phyloP scores from a whole-genome alignment of 1,284 basidiomycete genomes.

The Moesziomyces antarcticus region DNA sequence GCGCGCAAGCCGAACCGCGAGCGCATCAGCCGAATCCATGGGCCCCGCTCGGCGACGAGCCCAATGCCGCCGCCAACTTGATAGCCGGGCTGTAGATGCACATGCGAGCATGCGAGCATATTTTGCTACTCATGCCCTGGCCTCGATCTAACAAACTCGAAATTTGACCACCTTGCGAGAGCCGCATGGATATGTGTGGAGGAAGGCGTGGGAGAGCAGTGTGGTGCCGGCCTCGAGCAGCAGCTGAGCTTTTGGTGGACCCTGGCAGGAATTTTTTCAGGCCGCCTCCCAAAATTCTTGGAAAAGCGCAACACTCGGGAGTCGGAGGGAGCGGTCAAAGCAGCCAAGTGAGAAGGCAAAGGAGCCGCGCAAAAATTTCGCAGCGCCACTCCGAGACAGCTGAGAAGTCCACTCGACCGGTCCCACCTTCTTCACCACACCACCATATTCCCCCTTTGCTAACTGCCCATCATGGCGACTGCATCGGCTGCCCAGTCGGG shows the following conservation, averaged over 20 bases:
- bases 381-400: not conserved
- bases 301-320: not conserved
- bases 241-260: not conserved
- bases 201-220: not conserved
- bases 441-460: not conserved
- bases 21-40: slow-evolving; percentile 26
- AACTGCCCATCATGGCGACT: slow-evolving; percentile 12
- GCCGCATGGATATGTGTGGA: not conserved
- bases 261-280: not conserved
- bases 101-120: too few relatives aligned
- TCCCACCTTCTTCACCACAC: not conserved
- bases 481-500: slow-evolving; percentile 24
- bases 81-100: slow-evolving; percentile 21
- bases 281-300: not conserved
- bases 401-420: not conserved
- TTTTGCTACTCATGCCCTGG: too few relatives aligned
- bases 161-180: too few relatives aligned
- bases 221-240: not conserved
- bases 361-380: not conserved
- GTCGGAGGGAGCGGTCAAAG: not conserved
- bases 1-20: slow-evolving; percentile 3
- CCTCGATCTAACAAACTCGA: too few relatives aligned
- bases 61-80: slow-evolving; percentile 37
- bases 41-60: slow-evolving; percentile 32
- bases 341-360: not conserved